phyloP scores from a whole-genome alignment of 805 yeast genomes.

The Candida nanaspora region DNA sequence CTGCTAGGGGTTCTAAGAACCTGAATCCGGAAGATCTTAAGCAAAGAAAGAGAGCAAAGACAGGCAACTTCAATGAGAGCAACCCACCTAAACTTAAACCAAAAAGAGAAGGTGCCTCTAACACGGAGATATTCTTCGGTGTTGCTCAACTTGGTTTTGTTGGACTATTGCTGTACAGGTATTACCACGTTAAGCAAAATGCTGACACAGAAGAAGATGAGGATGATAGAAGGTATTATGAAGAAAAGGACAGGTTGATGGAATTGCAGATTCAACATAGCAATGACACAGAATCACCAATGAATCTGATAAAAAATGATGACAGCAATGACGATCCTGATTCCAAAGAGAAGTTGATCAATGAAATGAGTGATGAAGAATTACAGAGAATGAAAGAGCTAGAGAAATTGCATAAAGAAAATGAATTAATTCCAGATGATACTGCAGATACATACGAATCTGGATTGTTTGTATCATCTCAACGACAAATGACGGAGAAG shows the following conservation, averaged over 20 bases:
- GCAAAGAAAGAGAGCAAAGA: background rate
- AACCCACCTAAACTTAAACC: background rate
- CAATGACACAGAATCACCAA: background rate
- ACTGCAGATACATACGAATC: conserved; percentile 61
- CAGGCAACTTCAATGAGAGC: background rate
- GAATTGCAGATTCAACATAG: background rate
- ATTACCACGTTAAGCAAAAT: background rate
- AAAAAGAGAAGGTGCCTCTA: background rate
- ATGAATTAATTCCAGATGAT: conserved; percentile 36
- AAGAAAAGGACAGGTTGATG: background rate
- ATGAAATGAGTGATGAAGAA: background rate
- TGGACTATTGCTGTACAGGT: background rate
- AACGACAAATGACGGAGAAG: conserved; percentile 41
- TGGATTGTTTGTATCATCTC: conserved; percentile 57
- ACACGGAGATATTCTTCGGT: background rate
- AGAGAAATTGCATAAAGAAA: conserved; percentile 9
- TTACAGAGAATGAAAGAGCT: background rate
- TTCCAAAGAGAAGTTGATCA: background rate
- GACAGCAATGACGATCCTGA: background rate
- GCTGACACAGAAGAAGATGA: background rate
- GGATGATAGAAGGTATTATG: background rate
- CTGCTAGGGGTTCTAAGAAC: background rate
- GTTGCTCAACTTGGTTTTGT: background rate
- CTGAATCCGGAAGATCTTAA: background rate
- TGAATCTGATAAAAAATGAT: background rate